These are phyloP conservation scores for Yamadazyma oceani DNA, from an alignment of 1,139 yeast genomes.

Conservation along the genomic window DNA sequence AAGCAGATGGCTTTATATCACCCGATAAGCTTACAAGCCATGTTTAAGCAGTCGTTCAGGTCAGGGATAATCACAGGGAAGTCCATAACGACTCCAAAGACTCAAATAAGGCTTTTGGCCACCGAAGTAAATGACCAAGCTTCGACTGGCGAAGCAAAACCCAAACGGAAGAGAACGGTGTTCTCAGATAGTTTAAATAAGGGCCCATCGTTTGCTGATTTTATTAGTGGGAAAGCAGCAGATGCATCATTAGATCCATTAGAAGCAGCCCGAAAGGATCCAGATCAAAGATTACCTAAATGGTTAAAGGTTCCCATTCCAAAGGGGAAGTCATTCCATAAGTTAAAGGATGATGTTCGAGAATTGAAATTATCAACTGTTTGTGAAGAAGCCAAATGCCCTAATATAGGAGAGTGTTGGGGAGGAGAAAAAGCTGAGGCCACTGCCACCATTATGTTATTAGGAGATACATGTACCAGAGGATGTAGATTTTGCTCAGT, in stretches of 20 bases:
- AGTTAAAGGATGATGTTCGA: constrained; percentile 80
- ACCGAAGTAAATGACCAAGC: constrained; percentile 11
- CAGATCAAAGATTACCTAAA: constrained; percentile 72
- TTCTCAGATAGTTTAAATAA: constrained; percentile 72
- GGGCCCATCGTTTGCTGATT: constrained; percentile 95
- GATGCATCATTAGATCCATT: constrained; percentile 63
- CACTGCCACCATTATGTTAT: constrained; percentile 97
- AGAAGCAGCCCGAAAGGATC: constrained; percentile 61
- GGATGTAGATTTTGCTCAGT: constrained; percentile 98
- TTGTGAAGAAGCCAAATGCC: constrained; percentile 98
- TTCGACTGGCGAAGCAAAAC: constrained; percentile 9
- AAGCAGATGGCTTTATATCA: neutral
- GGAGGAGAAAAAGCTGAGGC: constrained; percentile 95
- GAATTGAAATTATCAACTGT: constrained; percentile 91
- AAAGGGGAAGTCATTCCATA: constrained; percentile 79
- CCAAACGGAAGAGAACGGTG: constrained; percentile 50
- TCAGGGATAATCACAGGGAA: constrained; percentile 29
- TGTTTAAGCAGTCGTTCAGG: neutral
- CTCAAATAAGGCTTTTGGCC: constrained; percentile 7
- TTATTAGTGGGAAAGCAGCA: constrained; percentile 76
- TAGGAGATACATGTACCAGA: constrained; percentile 98
- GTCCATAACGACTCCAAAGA: constrained; percentile 23
- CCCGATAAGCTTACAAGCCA: constrained; percentile 1
- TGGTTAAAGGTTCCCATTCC: constrained; percentile 98
- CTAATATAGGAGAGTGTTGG: constrained; percentile 99